Base-by-base conservation (phyloP, 306 rosid genomes). In the Casuarina cunninghamiana region DNA sequence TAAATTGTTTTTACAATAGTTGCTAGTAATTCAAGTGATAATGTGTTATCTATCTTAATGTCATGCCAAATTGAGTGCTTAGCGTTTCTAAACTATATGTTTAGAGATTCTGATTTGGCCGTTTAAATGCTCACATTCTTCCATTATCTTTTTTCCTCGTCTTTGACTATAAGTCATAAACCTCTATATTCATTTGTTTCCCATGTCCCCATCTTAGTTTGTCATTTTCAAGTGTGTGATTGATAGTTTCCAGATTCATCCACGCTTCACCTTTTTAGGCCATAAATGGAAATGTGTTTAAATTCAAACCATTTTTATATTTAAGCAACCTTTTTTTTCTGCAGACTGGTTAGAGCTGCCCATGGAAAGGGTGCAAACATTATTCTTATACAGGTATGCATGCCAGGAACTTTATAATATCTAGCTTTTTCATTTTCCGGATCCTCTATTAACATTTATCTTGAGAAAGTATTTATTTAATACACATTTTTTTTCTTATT, bases 311-410 rank as follows among this genome's bases (percentile, higher is more conserved):
- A 68, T 73, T 66, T 13, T n/a, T 15, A 4, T 53, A 9, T 21
- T 53, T 13, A 53, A 53, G 58, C n/a, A 0, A 45, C 21, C 53
- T 66, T 55, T 55, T 71, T 42, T 65, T 77, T 26, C 2, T 86
- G 78, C 93, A 95, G 98, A 87, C 84, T 92, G 53, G 90, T 95
- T 79, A 86, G 97, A 92, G 91, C 82, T 77, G 97, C 97, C 70
- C 97, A 95, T 84, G 82, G 85, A 26, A 83, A 81, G 74, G 98
- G 98, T 62, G 97, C 97, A 51, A 89, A 88, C 78, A 91, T 95
- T 51, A 78, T 95, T 81, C 97, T 95, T 48, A 87, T 95, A 81
- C 98, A 95, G 94, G 98, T 92, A 54, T 67, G 87, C n/a, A 45
- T 73, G 6, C 61, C 77, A 73, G 63, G 51, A 76, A 74, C 77